Percentiles rank a stretch among this genome's conserved stretches.
phyloP scores from a whole-genome alignment of 1,284 basidiomycete species.

The Cystobasidium sp. region DNA sequence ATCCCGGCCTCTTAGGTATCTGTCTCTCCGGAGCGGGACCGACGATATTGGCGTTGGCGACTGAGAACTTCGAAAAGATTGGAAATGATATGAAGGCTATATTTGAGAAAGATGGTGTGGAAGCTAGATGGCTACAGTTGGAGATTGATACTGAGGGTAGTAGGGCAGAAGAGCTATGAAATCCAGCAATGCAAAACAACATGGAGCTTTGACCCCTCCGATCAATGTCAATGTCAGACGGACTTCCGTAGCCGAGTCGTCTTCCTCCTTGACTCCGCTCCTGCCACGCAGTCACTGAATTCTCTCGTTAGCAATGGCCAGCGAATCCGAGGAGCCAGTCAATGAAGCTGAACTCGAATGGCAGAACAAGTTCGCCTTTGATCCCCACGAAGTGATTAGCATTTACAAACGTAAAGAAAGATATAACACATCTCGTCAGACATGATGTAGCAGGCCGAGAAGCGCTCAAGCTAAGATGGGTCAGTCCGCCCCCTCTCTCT shows the following conservation, averaged over 20 bases:
- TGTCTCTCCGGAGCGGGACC: constrained; percentile 98
- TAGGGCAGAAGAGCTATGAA: constrained; percentile 21
- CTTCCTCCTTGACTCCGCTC: neutral
- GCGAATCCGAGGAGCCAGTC: neutral
- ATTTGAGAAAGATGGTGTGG: constrained; percentile 47
- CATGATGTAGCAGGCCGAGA: no score
- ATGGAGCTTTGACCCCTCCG: neutral
- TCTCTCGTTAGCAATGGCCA: neutral
- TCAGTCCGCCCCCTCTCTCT: no score
- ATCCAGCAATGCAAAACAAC: neutral
- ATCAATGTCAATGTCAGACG: no score
- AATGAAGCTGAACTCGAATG: constrained; percentile 8
- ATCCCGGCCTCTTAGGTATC: constrained; percentile 93
- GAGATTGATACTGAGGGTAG: constrained; percentile 45
- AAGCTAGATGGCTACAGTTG: constrained; percentile 48
- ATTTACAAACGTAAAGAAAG: constrained; percentile 16
- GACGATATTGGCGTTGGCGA: constrained; percentile 96
- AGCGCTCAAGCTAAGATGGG: no score
- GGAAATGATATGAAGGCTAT: constrained; percentile 47
- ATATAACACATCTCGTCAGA: neutral
- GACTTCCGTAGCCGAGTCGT: no score
- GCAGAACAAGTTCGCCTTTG: neutral
- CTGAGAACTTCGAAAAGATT: constrained; percentile 70
- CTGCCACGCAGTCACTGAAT: neutral
- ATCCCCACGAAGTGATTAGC: neutral